Base-by-base conservation (phyloP, 2,329 filamentous ascomycete species). In the Arthrobotrys megalospora region DNA sequence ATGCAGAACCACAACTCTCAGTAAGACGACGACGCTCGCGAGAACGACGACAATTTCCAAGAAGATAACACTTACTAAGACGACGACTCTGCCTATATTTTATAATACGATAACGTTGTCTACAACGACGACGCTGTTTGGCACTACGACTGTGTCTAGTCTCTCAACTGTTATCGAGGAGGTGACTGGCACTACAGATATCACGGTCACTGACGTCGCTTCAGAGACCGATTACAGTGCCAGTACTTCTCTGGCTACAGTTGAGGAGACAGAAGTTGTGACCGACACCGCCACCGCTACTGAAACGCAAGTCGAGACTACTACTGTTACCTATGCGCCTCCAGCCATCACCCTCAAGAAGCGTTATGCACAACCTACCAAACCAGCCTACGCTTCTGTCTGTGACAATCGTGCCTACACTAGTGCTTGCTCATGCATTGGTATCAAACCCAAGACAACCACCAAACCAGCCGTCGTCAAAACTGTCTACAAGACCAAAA, bases 341-440 rank as follows among this genome's bases (percentile, higher is more conserved):
- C 2, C 48, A 55, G 47, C 36, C 12, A 11, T 48, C 60, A 60
- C 38, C 14, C 0, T 21, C 19, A 41, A 45, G 4, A 53, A 52
- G 14, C 36, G 21, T 8, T n/a, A 34, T n/a, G 41, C 16, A 38
- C 32, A 41, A 7, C 41, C 52, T 1, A 36, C 52, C 24, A 77
- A 71, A 52, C 73, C 73, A 28, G 36, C 50, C 14, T 77, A 77
- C 12, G 73, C 73, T 10, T 62, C 58, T 48, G 58, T 41, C 6
- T 77, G 73, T 14, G 66, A 67, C 14, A 67, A 32, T 41, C 24
- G 3, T 21, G 66, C 58, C 6, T 77, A 77, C 47, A 77, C 66
- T 34, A 48, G 60, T 11, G 73, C 73, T 10, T 77, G 73, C 66
- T 77, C 73, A n/a, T 77, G 73, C 60, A 16, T 71, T 1, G 73